phyloP scores from a whole-genome alignment of 139 green algal species.

The Eudorina sp. region DNA sequence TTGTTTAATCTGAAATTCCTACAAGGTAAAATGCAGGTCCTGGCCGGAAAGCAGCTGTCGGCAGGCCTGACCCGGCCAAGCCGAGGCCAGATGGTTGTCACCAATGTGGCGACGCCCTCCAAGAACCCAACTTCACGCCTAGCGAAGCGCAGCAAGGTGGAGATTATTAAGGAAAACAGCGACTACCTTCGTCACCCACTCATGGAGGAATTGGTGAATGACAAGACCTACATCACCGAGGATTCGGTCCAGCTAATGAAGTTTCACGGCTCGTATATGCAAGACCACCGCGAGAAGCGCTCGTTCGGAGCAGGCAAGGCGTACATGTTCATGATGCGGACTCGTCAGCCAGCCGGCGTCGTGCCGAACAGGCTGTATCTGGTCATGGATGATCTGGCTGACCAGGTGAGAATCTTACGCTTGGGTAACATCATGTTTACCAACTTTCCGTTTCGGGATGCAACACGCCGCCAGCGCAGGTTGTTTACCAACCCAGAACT shows the following conservation, averaged over 20 bases:
- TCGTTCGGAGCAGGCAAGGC: constrained; percentile 92
- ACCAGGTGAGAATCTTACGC: constrained; percentile 77
- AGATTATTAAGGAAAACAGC: constrained; percentile 97
- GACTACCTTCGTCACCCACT: constrained; percentile 98
- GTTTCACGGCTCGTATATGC: constrained; percentile 98
- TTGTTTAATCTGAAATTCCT: not conserved
- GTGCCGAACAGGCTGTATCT: constrained; percentile 98
- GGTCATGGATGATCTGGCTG: constrained; percentile 97
- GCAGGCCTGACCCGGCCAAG: constrained; percentile 6
- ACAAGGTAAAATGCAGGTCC: constrained; percentile 19
- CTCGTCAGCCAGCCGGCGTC: constrained; percentile 88
- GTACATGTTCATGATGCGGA: constrained; percentile 99
- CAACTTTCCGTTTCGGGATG: not conserved
- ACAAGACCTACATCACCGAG: constrained; percentile 89
- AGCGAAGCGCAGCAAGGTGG: constrained; percentile 91
- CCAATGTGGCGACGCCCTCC: constrained; percentile 64
- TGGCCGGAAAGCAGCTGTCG: constrained; percentile 15
- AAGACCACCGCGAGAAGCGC: constrained; percentile 98
- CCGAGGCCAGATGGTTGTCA: constrained; percentile 42
- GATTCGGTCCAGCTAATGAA: constrained; percentile 98
- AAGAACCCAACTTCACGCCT: constrained; percentile 79
- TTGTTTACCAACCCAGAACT: too few relatives aligned
- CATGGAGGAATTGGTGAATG: constrained; percentile 94
- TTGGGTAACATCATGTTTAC: not conserved
- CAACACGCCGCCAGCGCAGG: constrained; percentile 23